Base-by-base conservation (phyloP, 306 rosid species). In the Rosa persica region DNA sequence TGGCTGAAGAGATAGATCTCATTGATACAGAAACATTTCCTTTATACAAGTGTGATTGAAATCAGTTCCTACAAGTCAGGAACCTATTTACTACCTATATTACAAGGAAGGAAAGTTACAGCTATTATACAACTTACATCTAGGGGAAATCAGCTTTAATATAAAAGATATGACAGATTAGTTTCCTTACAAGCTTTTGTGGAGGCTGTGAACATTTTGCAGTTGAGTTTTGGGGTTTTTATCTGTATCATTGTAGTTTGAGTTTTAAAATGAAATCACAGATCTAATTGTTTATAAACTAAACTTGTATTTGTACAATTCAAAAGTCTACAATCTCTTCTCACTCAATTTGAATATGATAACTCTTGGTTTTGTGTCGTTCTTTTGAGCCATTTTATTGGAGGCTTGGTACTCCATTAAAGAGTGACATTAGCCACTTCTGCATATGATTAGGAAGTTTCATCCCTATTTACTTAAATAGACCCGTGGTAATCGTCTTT, bases 191-290 rank as follows among this genome's bases (percentile, higher is more conserved):
- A n/a, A n/a, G n/a, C n/a, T 60, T 43, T 58, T 58, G 78, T 57
- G 52, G 36, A 52, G 67, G 16, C 6, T 58, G 13, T 58, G 54
- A 23, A 1, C 62, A 17, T 47, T 15, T n/a, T 23, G 78, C 52
- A 44, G 40, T 58, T 5, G 12, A 52, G 25, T 57, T 51, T 20
- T 72, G 30, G 65, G 20, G 60, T 36, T 20, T 36, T 54, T 52
- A 1, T 71, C 61, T 71, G 44, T 71, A 71, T 44, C 74, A 49
- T 49, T 48, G 62, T 72, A 30, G 46, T 62, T 48, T 30, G 27
- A 49, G 38, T 42, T 40, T 42, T 36, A 9, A 70, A 46, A 70
- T 70, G 39, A n/a, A 40, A 70, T 25, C 13, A 11, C 64, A 49
- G 2, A 54, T 8, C 36, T 20, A 51, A 22, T 30, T 61, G 78